phyloP scores from a whole-genome alignment of 208 protist genomes.

The Leishmania lainsoni region DNA sequence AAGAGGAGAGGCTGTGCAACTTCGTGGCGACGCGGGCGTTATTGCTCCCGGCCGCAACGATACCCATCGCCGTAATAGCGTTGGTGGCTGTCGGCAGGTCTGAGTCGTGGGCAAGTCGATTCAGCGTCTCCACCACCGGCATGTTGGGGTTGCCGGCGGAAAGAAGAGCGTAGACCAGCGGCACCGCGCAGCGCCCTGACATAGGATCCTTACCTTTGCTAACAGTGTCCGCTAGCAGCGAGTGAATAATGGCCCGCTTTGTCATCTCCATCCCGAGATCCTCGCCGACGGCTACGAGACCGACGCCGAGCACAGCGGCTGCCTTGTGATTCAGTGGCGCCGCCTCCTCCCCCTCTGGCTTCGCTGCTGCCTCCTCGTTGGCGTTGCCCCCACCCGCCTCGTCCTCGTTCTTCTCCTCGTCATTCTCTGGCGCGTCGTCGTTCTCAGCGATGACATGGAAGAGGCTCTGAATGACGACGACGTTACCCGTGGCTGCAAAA shows the following conservation, averaged over 20 bases:
- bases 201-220: constrained; percentile 77
- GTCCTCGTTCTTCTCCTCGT: constrained; percentile 40
- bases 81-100: constrained; percentile 94
- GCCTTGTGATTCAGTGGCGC: constrained; percentile 84
- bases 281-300: constrained; percentile 98
- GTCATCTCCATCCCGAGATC: constrained; percentile 98
- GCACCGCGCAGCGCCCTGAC: constrained; percentile 93
- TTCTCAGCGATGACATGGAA: constrained; percentile 96
- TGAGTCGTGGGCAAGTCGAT: constrained; percentile 97
- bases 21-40: constrained; percentile 96
- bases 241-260: constrained; percentile 97
- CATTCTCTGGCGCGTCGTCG: constrained; percentile 51
- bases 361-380: not conserved
- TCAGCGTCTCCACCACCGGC: constrained; percentile 97
- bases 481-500: constrained; percentile 99
- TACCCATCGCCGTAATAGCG: constrained; percentile 97
- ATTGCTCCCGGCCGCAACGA: constrained; percentile 97
- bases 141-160: constrained; percentile 96
- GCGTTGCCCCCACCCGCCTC: constrained; percentile 15
- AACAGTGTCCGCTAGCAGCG: constrained; percentile 92
- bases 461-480: constrained; percentile 97
- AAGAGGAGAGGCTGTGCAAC: constrained; percentile 95
- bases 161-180: constrained; percentile 98
- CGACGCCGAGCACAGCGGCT: constrained; percentile 98
- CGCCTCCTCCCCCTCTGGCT: constrained; percentile 31